phyloP scores from a whole-genome alignment of 352 stramenopile genomes.

The Phytophthora ohioensis region DNA sequence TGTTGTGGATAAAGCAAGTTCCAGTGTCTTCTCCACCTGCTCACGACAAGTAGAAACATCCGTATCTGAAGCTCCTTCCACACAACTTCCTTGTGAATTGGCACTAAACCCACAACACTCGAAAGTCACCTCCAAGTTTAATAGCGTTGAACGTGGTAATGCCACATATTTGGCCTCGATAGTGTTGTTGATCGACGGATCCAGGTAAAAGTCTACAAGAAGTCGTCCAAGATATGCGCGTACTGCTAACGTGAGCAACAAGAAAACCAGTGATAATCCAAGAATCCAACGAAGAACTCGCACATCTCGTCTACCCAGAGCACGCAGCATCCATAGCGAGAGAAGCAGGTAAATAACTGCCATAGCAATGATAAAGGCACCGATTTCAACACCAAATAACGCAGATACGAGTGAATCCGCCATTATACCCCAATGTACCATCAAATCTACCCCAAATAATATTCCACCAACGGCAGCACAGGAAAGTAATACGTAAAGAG shows the following conservation, averaged over 20 bases:
- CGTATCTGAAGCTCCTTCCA: conserved; percentile 7
- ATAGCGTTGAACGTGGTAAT: conserved; percentile 28
- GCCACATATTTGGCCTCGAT: conserved; percentile 45
- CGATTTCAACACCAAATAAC: conserved; percentile 56
- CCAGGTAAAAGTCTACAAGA: conserved; percentile 42
- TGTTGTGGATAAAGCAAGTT: conserved; percentile 24
- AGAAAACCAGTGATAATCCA: conserved; percentile 38
- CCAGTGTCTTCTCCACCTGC: conserved; percentile 27
- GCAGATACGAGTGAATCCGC: conserved; percentile 43
- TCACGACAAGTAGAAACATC: conserved; percentile 41
- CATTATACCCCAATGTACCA: conserved; percentile 47
- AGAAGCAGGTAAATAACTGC: conserved; percentile 37
- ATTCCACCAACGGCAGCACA: conserved; percentile 37
- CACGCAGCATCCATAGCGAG: conserved; percentile 36
- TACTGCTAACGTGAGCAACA: conserved; percentile 42
- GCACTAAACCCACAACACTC: conserved; percentile 57
- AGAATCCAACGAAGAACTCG: conserved; percentile 47
- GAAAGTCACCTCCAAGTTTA: conserved; percentile 54
- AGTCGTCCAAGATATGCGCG: conserved; percentile 44
- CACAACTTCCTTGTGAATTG: conserved; percentile 44
- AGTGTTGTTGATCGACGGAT: conserved; percentile 43
- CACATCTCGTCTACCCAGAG: conserved; percentile 41
- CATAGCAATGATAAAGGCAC: conserved; percentile 24
- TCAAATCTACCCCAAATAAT: conserved; percentile 52
- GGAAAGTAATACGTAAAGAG: conserved; percentile 41